Evolutionary conservation across 2,329 filamentous ascomycete species (phyloP), one percentile per base, ranked within the genome.

Genomic region (Lecanoromycetidae sp.): DNA sequence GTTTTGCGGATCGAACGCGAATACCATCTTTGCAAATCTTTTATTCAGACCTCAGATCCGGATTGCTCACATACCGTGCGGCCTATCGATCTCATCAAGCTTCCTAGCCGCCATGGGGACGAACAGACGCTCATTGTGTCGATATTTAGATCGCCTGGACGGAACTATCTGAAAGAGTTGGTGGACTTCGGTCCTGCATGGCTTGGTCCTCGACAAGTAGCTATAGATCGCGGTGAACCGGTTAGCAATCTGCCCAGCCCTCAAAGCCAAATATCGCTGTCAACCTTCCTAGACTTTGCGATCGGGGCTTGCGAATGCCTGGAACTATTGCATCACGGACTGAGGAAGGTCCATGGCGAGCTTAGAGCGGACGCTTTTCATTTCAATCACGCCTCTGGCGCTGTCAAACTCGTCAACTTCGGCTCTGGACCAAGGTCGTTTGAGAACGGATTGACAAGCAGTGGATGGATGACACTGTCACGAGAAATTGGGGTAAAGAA

Each of bases 351-450:
- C 1, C 90, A 95, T 57, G 90, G 90, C 36, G 90, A 96, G 64
- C 81, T 96, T 42, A 77, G 90, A 23, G 84, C 81, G 4, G 90
- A 96, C 63, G 84, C 87, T 0, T 95, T 95, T 58, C 87, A 95
- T 60, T 94, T 85, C 68, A 84, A 84, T 56, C 61, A 69, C 12
- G 77, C 87, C 37, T 77, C 76, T 1, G 78, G 79, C 47, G 69
- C 72, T 47, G 87, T 95, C 53, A 86, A 83, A 60, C 72, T 94
- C 52, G 76, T 86, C 53, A 87, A 86, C 46, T 87, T 93, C 60
- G 90, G 90, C 10, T 90, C 86, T 10, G 90, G 90, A 2, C 72
- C 87, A 36, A 75, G 87, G 44, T 85, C 87, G 0, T 95, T 95
- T 55, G 90, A 95, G 63, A 86, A 94, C 65, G 86, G 88, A 4